A percentile compares a stretch with the other conserved stretches of the same genome.
Evolutionary conservation across 768 basidiomycete genomes (phyloP).

Genomic region (Favolaschia claudopus): DNA sequence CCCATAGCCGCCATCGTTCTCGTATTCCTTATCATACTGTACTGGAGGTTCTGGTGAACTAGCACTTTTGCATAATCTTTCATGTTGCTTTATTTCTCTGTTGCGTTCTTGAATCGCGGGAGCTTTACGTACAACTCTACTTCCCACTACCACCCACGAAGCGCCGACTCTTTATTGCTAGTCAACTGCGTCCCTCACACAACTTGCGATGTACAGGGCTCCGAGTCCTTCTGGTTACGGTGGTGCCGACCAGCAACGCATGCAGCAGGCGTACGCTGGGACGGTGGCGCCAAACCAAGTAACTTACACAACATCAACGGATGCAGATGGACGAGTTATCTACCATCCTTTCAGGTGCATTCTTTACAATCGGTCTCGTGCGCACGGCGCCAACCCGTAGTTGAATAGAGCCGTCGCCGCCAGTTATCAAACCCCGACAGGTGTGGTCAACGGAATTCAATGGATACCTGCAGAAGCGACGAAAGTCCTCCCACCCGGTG

Average conservation of each 20-base stretch:
- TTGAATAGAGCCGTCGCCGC: conserved; percentile 70
- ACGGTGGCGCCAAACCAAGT: conserved; percentile 72
- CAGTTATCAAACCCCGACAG: conserved; percentile 77
- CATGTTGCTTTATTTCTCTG: conserved; percentile 17
- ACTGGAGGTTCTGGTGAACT: conserved; percentile 75
- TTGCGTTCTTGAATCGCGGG: neutral
- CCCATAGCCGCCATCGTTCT: conserved; percentile 86
- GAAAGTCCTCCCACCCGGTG: conserved; percentile 63
- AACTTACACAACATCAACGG: conserved; percentile 74
- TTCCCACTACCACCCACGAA: neutral
- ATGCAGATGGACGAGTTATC: conserved; percentile 64
- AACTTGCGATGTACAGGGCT: conserved; percentile 43
- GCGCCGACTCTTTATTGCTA: conserved; percentile 6
- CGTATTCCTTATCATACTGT: conserved; percentile 78
- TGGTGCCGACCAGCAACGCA: conserved; percentile 32
- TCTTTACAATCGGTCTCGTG: neutral
- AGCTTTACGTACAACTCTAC: conserved; percentile 13
- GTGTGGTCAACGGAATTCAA: conserved; percentile 71
- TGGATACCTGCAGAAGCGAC: conserved; percentile 76
- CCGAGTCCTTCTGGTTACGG: conserved; percentile 32
- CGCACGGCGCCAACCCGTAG: neutral
- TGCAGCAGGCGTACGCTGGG: conserved; percentile 37
- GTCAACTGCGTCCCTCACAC: too few species aligned
- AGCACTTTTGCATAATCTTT: conserved; percentile 12
- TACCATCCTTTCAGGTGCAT: conserved; percentile 80